Conservation (phyloP, 2,329 filamentous ascomycete species). For the Phyllachora maydis region DNA sequence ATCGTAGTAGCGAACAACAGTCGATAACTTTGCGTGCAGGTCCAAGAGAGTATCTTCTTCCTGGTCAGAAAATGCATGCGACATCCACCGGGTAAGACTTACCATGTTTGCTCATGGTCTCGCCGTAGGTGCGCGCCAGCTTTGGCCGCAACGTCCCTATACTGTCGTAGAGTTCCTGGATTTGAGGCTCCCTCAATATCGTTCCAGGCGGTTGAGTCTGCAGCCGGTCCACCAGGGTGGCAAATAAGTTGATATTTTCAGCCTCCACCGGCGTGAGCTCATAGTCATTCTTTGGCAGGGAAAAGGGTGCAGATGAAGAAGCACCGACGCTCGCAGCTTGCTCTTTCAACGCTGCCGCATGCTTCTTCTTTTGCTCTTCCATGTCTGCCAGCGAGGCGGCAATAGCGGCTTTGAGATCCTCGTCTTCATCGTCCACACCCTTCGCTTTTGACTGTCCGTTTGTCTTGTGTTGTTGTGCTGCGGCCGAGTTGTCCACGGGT, state of each 20-base stretch:
- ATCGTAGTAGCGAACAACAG: conserved; percentile 93
- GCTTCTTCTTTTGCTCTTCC: conserved; percentile 92
- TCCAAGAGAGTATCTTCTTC: conserved; percentile 69
- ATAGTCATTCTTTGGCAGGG: conserved; percentile 72
- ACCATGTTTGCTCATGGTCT: conserved; percentile 99
- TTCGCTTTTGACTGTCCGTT: conserved; percentile 16
- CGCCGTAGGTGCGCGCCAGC: conserved; percentile 82
- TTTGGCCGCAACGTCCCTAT: conserved; percentile 89
- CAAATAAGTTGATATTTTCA: conserved; percentile 92
- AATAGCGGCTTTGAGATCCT: conserved; percentile 84
- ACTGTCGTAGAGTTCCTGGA: conserved; percentile 93
- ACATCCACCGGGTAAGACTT: conserved; percentile 13
- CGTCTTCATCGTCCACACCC: conserved; percentile 66
- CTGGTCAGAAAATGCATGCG: conserved; percentile 12
- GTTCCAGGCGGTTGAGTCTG: conserved; percentile 92
- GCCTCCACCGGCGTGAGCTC: conserved; percentile 85
- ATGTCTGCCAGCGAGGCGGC: conserved; percentile 88
- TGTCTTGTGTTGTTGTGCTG: too few relatives aligned
- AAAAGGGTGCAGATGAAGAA: conserved; percentile 24
- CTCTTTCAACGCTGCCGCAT: conserved; percentile 66
- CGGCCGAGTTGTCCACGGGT: conserved; percentile 16
- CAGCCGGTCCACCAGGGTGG: conserved; percentile 80
- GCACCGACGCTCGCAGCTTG: conserved; percentile 38
- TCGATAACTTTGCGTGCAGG: conserved; percentile 84
- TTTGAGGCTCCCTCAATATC: conserved; percentile 89